Conservation (phyloP, 371 early-diverging fungal genomes). For the Rhizopus microsporus region DNA sequence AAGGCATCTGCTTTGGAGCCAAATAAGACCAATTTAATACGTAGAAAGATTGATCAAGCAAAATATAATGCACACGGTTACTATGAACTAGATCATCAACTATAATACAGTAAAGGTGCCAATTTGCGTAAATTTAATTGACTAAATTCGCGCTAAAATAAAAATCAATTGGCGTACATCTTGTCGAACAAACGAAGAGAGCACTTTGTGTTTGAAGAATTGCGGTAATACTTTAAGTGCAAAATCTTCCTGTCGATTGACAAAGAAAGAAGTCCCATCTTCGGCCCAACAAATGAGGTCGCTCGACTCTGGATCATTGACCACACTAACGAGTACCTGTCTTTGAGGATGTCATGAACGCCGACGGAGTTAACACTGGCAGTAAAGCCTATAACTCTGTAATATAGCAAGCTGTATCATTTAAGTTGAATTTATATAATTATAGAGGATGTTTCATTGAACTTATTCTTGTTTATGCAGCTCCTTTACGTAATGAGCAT, state of each 20-base stretch:
- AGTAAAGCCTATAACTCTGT: constrained; percentile 6
- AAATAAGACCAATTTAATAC: constrained; percentile 11
- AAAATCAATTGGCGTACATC: too few species aligned
- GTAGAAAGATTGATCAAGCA: constrained; percentile 16
- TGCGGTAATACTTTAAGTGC: constrained; percentile 83
- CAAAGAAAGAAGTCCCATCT: constrained; percentile 73
- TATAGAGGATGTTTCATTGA: constrained; percentile 3
- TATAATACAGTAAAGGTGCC: too few species aligned
- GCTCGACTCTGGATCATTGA: constrained; percentile 45
- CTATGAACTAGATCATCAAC: constrained; percentile 5
- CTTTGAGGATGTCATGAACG: background rate
- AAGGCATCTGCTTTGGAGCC: background rate
- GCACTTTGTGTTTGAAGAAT: constrained; percentile 89
- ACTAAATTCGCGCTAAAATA: too few species aligned
- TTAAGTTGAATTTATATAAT: constrained; percentile 5
- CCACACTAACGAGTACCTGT: background rate
- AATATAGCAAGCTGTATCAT: constrained; percentile 6
- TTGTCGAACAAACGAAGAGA: constrained; percentile 94
- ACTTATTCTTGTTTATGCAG: constrained; percentile 10
- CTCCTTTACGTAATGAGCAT: background rate
- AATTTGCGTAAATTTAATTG: too few species aligned
- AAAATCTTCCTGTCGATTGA: constrained; percentile 75
- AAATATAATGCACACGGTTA: constrained; percentile 22
- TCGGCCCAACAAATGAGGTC: constrained; percentile 77
- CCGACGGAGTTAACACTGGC: constrained; percentile 1